Evolutionary conservation across 306 rosid genomes (phyloP).

Genomic region (Spatholobus suberectus): DNA sequence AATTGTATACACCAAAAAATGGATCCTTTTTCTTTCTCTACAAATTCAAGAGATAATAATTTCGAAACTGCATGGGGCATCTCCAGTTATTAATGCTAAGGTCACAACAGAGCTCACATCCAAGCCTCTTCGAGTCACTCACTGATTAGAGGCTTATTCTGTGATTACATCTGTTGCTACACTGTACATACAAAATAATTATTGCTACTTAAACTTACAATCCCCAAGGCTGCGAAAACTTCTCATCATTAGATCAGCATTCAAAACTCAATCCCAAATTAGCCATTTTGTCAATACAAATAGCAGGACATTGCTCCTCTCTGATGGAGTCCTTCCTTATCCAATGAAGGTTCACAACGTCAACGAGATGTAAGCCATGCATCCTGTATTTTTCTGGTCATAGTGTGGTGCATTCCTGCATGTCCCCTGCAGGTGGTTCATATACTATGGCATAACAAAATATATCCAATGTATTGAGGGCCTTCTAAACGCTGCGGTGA

Average conservation of each 20-base stretch:
- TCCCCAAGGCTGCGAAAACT: not conserved
- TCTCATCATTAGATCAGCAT: conserved; percentile 20
- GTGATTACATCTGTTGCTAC: conserved; percentile 14
- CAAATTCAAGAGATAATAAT: conserved; percentile 19
- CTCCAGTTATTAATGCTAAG: conserved; percentile 10
- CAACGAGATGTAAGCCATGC: not conserved
- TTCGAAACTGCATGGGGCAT: conserved; percentile 14
- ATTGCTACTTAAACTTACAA: not conserved
- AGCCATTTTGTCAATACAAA: conserved; percentile 8
- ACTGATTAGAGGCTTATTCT: conserved; percentile 10
- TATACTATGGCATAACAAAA: not conserved
- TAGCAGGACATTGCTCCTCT: conserved; percentile 35
- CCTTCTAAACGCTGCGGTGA: conserved; percentile 52
- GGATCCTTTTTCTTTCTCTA: not conserved
- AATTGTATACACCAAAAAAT: not conserved
- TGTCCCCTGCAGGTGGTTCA: conserved; percentile 1
- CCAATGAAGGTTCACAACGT: not conserved
- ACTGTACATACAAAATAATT: conserved; percentile 36
- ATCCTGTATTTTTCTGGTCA: conserved; percentile 23
- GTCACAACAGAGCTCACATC: conserved; percentile 24
- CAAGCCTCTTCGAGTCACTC: conserved; percentile 28
- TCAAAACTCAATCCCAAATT: conserved; percentile 12
- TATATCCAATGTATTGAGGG: conserved; percentile 28
- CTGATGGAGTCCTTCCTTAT: not conserved
- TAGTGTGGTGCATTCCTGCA: conserved; percentile 30